phyloP scores from a whole-genome alignment of 257 asterid species.

The Fraxinus pennsylvanica region DNA sequence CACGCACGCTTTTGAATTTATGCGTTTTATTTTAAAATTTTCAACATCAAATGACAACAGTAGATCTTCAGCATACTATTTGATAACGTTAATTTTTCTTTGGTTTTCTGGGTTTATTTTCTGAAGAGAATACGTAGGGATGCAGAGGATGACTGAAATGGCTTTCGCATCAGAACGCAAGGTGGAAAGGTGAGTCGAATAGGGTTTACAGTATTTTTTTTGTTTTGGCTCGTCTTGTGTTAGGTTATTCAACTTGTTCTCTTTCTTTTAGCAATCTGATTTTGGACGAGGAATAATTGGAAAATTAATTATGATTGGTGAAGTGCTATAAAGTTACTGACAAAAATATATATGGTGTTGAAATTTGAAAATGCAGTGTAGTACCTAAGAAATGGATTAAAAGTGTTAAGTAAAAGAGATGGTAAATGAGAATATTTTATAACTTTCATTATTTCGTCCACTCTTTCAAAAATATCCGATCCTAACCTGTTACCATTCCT shows the following conservation, averaged over 20 bases:
- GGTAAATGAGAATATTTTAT: too few species aligned
- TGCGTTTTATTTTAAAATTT: neutral
- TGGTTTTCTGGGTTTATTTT: neutral
- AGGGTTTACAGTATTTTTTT: neutral
- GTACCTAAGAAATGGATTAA: too few species aligned
- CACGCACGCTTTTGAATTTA: slow-evolving; percentile 26
- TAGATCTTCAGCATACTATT: neutral
- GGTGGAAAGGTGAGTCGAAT: neutral
- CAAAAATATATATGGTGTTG: too few species aligned
- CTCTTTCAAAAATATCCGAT: too few species aligned
- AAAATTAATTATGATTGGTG: too few species aligned
- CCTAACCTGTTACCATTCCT: too few species aligned
- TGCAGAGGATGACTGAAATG: too few species aligned
- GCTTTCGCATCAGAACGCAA: neutral
- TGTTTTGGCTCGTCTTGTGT: neutral
- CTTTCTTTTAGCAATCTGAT: neutral
- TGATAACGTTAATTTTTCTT: neutral
- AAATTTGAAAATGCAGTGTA: too few species aligned
- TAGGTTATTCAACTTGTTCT: neutral
- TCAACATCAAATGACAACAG: neutral
- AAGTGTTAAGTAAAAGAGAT: too few species aligned
- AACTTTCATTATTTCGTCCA: too few species aligned
- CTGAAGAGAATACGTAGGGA: neutral
- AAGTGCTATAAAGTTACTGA: too few species aligned
- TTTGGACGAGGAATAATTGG: too few species aligned